These are phyloP conservation scores for Tetrahymena thermophila DNA, from an alignment of 73 alveolate genomes.

Conservation along the genomic window DNA sequence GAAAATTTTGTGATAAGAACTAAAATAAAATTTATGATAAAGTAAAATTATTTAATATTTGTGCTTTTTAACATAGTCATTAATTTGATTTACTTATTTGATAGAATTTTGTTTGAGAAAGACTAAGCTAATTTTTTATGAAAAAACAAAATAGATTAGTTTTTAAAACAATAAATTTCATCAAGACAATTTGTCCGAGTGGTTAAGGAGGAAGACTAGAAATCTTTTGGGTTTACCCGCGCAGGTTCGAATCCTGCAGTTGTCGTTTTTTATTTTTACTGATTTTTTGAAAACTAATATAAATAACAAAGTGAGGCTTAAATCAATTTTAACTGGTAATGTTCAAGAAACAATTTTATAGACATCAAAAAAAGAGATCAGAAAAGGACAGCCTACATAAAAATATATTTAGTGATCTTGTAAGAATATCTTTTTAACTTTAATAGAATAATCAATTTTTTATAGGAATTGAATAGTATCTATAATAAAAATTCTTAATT, in stretches of 20 bases:
- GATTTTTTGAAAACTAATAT: not conserved
- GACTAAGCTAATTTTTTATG: no score
- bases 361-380: not conserved
- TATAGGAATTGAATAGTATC: not conserved
- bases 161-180: not conserved
- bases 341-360: no score
- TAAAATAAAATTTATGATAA: no score
- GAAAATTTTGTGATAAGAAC: no score
- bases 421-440: not conserved
- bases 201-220: conserved; percentile 61
- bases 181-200: conserved; percentile 46
- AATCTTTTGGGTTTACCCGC: conserved; percentile 55
- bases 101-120: no score
- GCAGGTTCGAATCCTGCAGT: conserved; percentile 65
- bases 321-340: not conserved
- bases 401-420: not conserved
- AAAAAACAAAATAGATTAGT: not conserved
- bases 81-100: no score
- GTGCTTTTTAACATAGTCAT: no score
- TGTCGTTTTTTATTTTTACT: conserved; percentile 21
- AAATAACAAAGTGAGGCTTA: not conserved
- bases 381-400: not conserved
- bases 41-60: no score
- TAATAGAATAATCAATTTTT: not conserved
- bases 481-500: no score